These are phyloP conservation scores for Hyphodiscus sp. DNA, from an alignment of 2,329 filamentous ascomycete genomes.

Conservation along the genomic window DNA sequence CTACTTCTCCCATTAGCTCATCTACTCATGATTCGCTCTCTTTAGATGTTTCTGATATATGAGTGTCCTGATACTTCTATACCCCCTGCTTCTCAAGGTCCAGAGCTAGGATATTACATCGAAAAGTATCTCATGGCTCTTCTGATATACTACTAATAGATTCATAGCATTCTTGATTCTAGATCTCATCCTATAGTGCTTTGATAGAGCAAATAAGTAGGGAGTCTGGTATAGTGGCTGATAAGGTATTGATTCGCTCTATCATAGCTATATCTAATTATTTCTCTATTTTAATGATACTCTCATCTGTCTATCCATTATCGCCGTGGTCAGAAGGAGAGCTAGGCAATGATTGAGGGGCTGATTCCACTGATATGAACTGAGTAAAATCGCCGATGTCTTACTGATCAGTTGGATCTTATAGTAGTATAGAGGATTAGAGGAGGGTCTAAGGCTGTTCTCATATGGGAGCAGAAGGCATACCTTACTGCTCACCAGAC, in stretches of 20 bases:
- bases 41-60: not conserved
- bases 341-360: conserved; percentile 1
- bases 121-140: too few species aligned
- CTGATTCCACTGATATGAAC: conserved; percentile 2
- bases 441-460: conserved; percentile 1
- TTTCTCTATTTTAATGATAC: not conserved
- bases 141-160: too few species aligned
- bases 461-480: conserved; percentile 7
- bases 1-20: not conserved
- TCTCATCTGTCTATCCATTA: conserved; percentile 6
- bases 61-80: not conserved
- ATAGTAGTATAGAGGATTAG: conserved; percentile 1
- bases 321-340: conserved; percentile 1
- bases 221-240: not conserved
- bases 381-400: conserved; percentile 4
- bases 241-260: not conserved
- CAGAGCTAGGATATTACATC: too few species aligned
- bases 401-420: conserved; percentile 6
- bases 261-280: not conserved
- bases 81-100: conserved; percentile 13
- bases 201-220: conserved; percentile 6
- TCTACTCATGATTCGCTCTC: not conserved
- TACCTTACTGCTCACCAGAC: conserved; percentile 7
- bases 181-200: too few species aligned
- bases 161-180: too few species aligned